These are phyloP conservation scores for Lomentospora prolificans DNA, from an alignment of 2,329 filamentous ascomycete genomes.

Conservation along the genomic window DNA sequence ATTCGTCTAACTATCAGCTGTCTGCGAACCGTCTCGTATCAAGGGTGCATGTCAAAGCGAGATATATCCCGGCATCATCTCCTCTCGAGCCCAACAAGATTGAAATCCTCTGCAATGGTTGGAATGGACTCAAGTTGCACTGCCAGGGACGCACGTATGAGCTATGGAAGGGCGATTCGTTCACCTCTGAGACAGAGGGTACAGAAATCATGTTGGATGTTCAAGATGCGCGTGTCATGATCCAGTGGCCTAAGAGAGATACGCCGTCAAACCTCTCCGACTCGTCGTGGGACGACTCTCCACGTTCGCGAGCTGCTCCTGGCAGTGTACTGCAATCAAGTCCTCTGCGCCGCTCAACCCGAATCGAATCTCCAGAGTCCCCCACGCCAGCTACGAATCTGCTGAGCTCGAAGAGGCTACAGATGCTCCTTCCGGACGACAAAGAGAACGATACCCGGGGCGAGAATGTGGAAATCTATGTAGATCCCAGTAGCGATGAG, in stretches of 20 bases:
- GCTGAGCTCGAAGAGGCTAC: conserved; percentile 33
- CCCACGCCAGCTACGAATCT: conserved; percentile 36
- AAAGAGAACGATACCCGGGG: conserved; percentile 9
- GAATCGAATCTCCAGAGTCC: conserved; percentile 59
- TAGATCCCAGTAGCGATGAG: conserved; percentile 15
- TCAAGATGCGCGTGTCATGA: conserved; percentile 78
- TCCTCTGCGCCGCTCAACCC: conserved; percentile 43
- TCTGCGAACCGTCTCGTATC: conserved; percentile 89
- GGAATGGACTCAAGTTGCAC: conserved; percentile 91
- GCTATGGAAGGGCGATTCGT: conserved; percentile 76
- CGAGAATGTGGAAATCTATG: conserved; percentile 15
- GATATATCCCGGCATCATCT: conserved; percentile 62
- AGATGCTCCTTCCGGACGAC: conserved; percentile 42
- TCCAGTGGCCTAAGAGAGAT: conserved; percentile 70
- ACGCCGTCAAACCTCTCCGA: conserved; percentile 45
- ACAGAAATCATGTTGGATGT: conserved; percentile 93
- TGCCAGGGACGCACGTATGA: conserved; percentile 84
- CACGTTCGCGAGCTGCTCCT: conserved; percentile 26
- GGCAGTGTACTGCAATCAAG: conserved; percentile 45
- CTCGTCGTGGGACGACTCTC: conserved; percentile 60
- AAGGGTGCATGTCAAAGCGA: conserved; percentile 82
- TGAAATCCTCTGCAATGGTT: conserved; percentile 84
- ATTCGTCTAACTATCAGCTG: conserved; percentile 90
- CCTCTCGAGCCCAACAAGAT: conserved; percentile 66
- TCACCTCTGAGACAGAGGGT: conserved; percentile 79